Evolutionary conservation across 202 grass and related monocot genomes (phyloP).

Genomic region (Digitaria exilis): DNA sequence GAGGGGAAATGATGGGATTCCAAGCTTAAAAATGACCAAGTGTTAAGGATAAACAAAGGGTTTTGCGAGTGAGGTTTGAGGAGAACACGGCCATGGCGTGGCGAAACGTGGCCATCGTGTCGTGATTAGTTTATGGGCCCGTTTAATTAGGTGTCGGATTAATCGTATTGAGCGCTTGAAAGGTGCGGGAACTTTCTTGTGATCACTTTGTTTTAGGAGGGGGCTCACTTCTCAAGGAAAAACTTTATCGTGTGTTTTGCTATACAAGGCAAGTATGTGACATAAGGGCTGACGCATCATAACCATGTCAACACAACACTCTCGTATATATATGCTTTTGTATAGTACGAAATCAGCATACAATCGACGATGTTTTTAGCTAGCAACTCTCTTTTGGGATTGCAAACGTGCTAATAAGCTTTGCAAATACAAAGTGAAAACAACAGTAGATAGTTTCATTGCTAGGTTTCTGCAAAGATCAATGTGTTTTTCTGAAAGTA

Average conservation of each 20-base stretch:
- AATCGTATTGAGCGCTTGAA: slow-evolving; percentile 28
- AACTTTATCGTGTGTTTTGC: slow-evolving; percentile 39
- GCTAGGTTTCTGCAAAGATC: neutral
- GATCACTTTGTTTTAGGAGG: slow-evolving; percentile 32
- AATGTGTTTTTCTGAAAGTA: neutral
- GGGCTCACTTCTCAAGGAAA: slow-evolving; percentile 44
- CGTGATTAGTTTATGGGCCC: slow-evolving; percentile 40
- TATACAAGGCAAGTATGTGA: slow-evolving; percentile 52
- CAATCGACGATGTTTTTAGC: neutral
- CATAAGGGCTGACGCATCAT: slow-evolving; percentile 54
- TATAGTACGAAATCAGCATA: no score
- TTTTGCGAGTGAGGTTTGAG: slow-evolving; percentile 34
- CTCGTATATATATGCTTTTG: neutral
- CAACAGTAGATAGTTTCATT: neutral
- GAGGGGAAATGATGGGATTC: slow-evolving; percentile 46
- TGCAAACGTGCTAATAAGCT: neutral
- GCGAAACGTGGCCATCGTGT: slow-evolving; percentile 73
- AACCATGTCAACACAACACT: slow-evolving; percentile 47
- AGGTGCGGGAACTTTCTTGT: slow-evolving; percentile 46
- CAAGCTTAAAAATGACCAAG: slow-evolving; percentile 37
- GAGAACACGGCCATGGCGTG: slow-evolving; percentile 39
- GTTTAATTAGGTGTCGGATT: neutral
- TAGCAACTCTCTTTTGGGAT: neutral
- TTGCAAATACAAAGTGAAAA: neutral
- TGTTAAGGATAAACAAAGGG: slow-evolving; percentile 34